Evolutionary conservation across 2,329 filamentous ascomycete genomes (phyloP), one percentile per base, ranked within the genome.

Genomic region (Aspergillus fumigatus): DNA sequence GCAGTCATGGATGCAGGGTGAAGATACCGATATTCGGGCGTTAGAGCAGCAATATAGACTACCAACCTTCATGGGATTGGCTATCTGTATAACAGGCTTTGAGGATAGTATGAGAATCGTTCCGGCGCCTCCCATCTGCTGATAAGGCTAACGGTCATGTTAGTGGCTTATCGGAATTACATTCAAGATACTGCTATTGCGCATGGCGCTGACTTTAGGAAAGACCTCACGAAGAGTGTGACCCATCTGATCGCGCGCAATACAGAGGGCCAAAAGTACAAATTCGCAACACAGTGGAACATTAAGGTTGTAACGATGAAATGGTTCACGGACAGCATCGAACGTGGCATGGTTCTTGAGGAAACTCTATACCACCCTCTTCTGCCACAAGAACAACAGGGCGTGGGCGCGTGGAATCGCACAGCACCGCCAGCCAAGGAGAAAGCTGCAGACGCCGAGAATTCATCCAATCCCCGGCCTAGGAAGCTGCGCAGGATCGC

Each of bases 321-420:
- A 68, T 99, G 94, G 94, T 82, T 97, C 40, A 78, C 86, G 51
- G 89, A 97, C 67, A 93, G 89, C 66, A 74, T 94, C 57, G 83
- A 88, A 62, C 84, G 94, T 60, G 91, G 92, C 55, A 94, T 99
- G 91, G 88, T 92, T 21, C 78, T 99, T 21, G 90, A 97, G 54
- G 94, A 97, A 71, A 75, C 79, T n/a, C 85, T 84, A 58, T 99
- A 95, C 72, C 87, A 95, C 69, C 92, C 91, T 1, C 77, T 83
- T 26, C 72, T 93, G 19, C 85, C 90, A 0, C 62, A 69, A 6
- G 84, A 88, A 62, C 80, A 92, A 67, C 88, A 92, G 68, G 94
- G 93, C 0, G 77, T 81, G 32, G 90, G 87, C 11, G 91, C 92
- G 5, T 94, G 88, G 88, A 82, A 85, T 65, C 82, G 78, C 63